Evolutionary conservation across 352 stramenopile genomes (phyloP).

Genomic region (Globisporangium solare): DNA sequence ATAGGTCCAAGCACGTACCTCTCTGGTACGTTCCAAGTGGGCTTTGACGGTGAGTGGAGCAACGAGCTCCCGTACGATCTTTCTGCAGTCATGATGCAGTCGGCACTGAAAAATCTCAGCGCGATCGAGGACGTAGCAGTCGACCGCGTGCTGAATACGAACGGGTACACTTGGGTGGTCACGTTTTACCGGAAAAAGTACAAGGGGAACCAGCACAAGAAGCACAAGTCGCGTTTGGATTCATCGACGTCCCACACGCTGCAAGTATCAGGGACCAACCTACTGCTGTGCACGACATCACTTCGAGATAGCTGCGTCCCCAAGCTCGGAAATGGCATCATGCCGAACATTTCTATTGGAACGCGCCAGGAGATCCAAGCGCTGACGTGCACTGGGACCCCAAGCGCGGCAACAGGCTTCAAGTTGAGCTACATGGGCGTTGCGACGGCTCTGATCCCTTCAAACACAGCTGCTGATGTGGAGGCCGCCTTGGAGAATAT

Average conservation of each 20-base stretch:
- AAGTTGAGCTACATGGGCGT: conserved; percentile 52
- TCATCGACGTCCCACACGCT: conserved; percentile 46
- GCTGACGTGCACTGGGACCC: conserved; percentile 35
- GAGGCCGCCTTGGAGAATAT: conserved; percentile 53
- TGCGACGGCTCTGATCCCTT: conserved; percentile 36
- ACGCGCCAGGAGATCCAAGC: conserved; percentile 52
- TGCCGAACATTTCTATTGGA: conserved; percentile 36
- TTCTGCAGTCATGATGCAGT: conserved; percentile 78
- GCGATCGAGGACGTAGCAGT: conserved; percentile 59
- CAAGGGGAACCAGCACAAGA: conserved; percentile 51
- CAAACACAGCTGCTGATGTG: conserved; percentile 35
- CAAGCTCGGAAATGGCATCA: conserved; percentile 36
- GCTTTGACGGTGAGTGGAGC: conserved; percentile 86
- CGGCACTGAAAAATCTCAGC: conserved; percentile 36
- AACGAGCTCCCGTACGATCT: conserved; percentile 82
- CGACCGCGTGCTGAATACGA: conserved; percentile 47
- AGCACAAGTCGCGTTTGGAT: conserved; percentile 39
- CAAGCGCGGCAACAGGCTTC: conserved; percentile 35
- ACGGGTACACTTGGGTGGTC: conserved; percentile 77
- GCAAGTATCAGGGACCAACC: conserved; percentile 34
- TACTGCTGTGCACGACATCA: conserved; percentile 54
- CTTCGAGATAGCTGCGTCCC: conserved; percentile 37
- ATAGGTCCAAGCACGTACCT: conserved; percentile 39
- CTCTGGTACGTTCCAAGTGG: conserved; percentile 84
- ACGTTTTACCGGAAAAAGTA: conserved; percentile 59